phyloP scores from a whole-genome alignment of 2,329 filamentous ascomycete genomes.

The Zymoseptoria passerinii region DNA sequence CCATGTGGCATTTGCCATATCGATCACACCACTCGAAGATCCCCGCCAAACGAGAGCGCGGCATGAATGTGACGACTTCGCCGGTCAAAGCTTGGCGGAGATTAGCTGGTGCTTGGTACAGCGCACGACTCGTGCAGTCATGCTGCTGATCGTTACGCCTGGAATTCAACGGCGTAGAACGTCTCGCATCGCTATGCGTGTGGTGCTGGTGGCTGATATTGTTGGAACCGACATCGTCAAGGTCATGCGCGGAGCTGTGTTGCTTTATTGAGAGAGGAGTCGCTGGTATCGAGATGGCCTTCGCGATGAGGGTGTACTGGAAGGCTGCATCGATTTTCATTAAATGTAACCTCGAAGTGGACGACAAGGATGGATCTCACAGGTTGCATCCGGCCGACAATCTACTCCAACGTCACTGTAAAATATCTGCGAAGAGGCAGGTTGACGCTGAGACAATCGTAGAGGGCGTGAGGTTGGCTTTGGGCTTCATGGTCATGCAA shows the following conservation, averaged over 20 bases:
- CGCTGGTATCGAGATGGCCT: background rate
- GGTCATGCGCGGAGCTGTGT: background rate
- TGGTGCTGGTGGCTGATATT: background rate
- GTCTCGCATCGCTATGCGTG: background rate
- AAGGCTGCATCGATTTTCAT: background rate
- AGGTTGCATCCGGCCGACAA: background rate
- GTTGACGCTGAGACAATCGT: background rate
- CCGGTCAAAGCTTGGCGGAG: background rate
- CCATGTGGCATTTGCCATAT: too few relatives aligned
- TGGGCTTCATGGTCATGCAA: background rate
- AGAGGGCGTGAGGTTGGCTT: background rate
- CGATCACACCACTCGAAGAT: too few relatives aligned
- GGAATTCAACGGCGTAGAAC: background rate
- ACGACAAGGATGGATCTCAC: background rate
- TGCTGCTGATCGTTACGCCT: background rate
- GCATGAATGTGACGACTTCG: too few relatives aligned
- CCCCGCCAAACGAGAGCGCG: too few relatives aligned
- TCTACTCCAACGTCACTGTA: background rate
- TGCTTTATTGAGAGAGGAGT: background rate
- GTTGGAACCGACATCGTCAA: background rate
- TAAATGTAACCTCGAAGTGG: background rate
- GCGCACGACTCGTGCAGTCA: background rate
- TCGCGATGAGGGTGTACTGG: background rate
- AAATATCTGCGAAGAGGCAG: background rate
- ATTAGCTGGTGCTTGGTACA: background rate